Evolutionary conservation across 1,284 basidiomycete genomes (phyloP).

Genomic region (Mixia osmundae): DNA sequence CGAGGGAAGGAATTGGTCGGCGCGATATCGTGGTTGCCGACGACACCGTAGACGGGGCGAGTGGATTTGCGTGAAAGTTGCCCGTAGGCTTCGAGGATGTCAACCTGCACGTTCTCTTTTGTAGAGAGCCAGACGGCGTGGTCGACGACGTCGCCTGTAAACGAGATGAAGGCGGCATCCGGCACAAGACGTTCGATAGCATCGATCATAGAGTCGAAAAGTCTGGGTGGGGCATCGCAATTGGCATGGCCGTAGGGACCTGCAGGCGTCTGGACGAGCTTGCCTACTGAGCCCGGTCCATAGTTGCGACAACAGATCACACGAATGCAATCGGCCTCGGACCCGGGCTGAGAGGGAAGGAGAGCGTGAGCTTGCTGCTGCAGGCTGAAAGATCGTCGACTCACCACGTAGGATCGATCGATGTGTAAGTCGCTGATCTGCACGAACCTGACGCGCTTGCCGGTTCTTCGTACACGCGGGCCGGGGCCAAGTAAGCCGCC

Average conservation of each 20-base stretch:
- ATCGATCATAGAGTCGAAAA: constrained; percentile 32
- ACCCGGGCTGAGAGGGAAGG: constrained; percentile 19
- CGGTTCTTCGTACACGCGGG: no score
- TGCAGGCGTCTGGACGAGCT: constrained; percentile 8
- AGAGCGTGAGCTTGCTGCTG: no score
- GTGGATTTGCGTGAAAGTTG: constrained; percentile 10
- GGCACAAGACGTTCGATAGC: constrained; percentile 22
- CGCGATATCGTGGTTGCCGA: constrained; percentile 20
- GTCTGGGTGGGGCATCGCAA: constrained; percentile 29
- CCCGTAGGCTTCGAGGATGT: constrained; percentile 8
- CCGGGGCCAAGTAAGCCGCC: no score
- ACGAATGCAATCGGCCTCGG: constrained; percentile 34
- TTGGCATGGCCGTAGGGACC: constrained; percentile 25
- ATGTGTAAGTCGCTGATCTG: constrained; percentile 20
- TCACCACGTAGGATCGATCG: constrained; percentile 21
- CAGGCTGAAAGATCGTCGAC: no score
- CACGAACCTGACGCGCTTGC: constrained; percentile 14
- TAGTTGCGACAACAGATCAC: constrained; percentile 32
- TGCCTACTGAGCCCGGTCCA: constrained; percentile 7
- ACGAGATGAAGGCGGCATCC: constrained; percentile 31
- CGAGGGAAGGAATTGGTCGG: constrained; percentile 20
- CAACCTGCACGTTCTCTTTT: constrained; percentile 7
- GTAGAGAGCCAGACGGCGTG: constrained; percentile 18
- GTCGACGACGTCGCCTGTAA: constrained; percentile 39
- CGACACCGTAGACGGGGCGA: constrained; percentile 15